Evolutionary conservation across 2,329 filamentous ascomycete genomes (phyloP), one percentile per base, ranked within the genome.

Genomic region (Lachnellula willkommii): DNA sequence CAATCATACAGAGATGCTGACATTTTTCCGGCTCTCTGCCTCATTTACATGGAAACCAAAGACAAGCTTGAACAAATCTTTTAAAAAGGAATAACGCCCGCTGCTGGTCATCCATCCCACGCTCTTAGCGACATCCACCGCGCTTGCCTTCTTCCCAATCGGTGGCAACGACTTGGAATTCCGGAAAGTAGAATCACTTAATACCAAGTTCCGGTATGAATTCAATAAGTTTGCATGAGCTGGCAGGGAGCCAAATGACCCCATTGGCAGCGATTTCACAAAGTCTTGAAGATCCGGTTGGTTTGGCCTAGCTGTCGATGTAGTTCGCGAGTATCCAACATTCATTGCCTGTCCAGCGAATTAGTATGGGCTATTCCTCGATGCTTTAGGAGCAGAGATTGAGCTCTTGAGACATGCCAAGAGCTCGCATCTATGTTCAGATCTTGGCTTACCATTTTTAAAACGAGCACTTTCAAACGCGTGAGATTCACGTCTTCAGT

Each of bases 21-120:
- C 76, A 55, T 79, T 82, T 66, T 88, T 87, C 61, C 86, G 78
- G 53, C 78, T 75, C 47, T 87, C 83, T 1, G 83, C 86, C 65
- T 96, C 91, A 54, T 96, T 90, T 15, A 90, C 73, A 48, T 87
- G 82, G 67, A 93, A 93, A 3, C 90, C 88, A 70, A 95, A 95
- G 2, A 96, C 90, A 42, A 93, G 78, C 52, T 83, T 81, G 74
- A 89, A 96, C 14, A 96, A 76, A 65, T 96, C 91, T 50, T 84
- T 79, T 60, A 96, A 74, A 78, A 93, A 96, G 8, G 77, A 77
- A 71, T 94, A 94, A 65, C 91, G 84, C 55, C 83, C 79, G 28
- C 82, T 84, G 55, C 83, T 78, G 52, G 82, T 81, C 81, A 96
- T 89, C 77, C 86, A 87, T 52, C 81, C 77, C 6, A 96, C 87